Percentiles rank a stretch among this genome's conserved stretches.
Evolutionary conservation across 129 eudicot genomes (phyloP).

Genomic region (Artemisia annua): DNA sequence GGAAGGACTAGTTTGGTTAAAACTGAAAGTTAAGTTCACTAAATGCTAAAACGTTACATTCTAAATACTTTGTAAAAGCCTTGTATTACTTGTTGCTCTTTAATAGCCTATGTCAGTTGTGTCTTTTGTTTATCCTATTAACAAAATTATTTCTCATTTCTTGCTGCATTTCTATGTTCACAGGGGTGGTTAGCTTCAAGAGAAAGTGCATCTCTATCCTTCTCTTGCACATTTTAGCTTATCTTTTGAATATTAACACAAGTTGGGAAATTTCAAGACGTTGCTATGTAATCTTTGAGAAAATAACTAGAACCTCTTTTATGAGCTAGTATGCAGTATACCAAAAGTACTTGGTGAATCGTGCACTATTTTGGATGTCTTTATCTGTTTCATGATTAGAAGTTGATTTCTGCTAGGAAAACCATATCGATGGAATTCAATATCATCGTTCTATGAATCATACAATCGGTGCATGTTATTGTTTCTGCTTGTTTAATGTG

Average conservation of each 20-base stretch:
- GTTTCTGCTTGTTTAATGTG: not conserved
- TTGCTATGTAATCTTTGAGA: constrained; percentile 5
- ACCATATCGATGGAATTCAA: not conserved
- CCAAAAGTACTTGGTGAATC: not conserved
- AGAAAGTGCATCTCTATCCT: not conserved
- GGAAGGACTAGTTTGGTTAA: too few relatives aligned
- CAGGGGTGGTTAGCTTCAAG: constrained; percentile 16
- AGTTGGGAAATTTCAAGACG: constrained; percentile 4
- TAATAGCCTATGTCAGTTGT: not conserved
- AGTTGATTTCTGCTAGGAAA: not conserved
- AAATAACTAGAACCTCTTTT: constrained; percentile 14
- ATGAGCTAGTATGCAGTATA: not conserved
- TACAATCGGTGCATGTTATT: too few relatives aligned
- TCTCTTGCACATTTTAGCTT: not conserved
- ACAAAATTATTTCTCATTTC: not conserved
- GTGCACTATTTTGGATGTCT: not conserved
- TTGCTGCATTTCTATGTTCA: not conserved
- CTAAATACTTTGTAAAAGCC: not conserved
- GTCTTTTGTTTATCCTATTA: not conserved
- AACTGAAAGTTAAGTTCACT: too few relatives aligned
- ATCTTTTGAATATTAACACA: constrained; percentile 6
- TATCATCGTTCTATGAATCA: not conserved
- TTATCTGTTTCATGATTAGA: not conserved
- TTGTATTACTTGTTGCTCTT: too few relatives aligned
- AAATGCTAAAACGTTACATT: too few relatives aligned